Percentiles rank a stretch among this genome's conserved stretches.
These are phyloP conservation scores for Citrullus amarus DNA, from an alignment of 306 rosid species.

Conservation along the genomic window DNA sequence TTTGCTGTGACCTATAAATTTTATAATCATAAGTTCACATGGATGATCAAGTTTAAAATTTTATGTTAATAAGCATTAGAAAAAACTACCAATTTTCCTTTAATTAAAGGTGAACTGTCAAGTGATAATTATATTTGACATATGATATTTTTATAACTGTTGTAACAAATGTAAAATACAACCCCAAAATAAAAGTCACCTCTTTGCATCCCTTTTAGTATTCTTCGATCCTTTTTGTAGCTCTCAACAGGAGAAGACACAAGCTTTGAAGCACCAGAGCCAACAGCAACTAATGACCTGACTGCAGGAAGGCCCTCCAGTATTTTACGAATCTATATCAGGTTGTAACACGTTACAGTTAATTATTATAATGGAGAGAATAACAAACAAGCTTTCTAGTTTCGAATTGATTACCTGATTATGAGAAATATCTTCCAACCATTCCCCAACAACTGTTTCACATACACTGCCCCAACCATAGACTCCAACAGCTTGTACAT, in stretches of 20 bases:
- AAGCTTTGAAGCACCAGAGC: conserved; percentile 78
- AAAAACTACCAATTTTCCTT: background rate
- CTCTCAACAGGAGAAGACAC: conserved; percentile 85
- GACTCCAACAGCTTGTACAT: conserved; percentile 72
- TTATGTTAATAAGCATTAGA: background rate
- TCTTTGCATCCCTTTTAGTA: conserved; percentile 95
- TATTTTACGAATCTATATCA: conserved; percentile 61
- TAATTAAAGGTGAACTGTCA: background rate
- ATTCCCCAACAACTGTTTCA: conserved; percentile 74
- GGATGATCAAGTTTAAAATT: background rate
- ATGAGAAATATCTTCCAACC: conserved; percentile 90
- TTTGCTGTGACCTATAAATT: background rate
- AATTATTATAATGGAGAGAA: conserved; percentile 10
- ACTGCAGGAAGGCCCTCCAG: conserved; percentile 77
- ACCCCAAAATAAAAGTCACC: conserved; percentile 28
- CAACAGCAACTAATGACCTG: conserved; percentile 69
- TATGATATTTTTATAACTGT: background rate
- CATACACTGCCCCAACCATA: conserved; percentile 94
- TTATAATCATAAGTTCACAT: background rate
- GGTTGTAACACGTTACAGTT: conserved; percentile 4
- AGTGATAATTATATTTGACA: background rate
- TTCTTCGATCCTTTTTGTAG: conserved; percentile 81
- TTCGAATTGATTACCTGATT: conserved; percentile 55
- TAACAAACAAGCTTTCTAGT: conserved; percentile 10
- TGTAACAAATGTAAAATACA: background rate